Evolutionary conservation across 2,329 filamentous ascomycete genomes (phyloP), one percentile per base, ranked within the genome.

Genomic region (Fusarium ramigenum): DNA sequence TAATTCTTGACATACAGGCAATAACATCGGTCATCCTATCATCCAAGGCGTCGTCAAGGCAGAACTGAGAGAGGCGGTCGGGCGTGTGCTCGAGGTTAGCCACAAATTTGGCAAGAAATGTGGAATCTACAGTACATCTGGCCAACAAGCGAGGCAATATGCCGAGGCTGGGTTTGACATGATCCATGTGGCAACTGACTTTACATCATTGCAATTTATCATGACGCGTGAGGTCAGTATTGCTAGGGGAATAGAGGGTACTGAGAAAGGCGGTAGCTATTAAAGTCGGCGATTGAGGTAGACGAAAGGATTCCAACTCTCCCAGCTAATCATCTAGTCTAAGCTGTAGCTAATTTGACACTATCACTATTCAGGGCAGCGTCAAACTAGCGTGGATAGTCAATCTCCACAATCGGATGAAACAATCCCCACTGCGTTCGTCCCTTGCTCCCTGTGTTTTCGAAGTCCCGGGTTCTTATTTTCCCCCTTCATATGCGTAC

Each of bases 381-480:
- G 5, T 42, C n/a, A 16, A 16, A 42, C 8, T 42, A 42, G 40
- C n/a, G 21, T 42, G 14, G 9, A 10, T 9, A 42, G 16, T 23
- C 2, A 1, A 42, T 23, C 14, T 3, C 14, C 40, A 16, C 40
- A 42, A 0, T 0, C 40, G 14, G n/a, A 23, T 23, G 3, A 10
- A 42, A 42, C n/a, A 42, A 23, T 6, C 1, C 40, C 14, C 40
- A 8, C 14, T 7, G 9, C n/a, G 0, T 15, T 42, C 14, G n/a
- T 42, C 9, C 1, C 40, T 16, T 42, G 3, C 40, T 42, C 14
- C 9, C 14, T 9, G n/a, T 16, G 40, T 10, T 23, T 16, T 16
- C 21, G 0, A 9, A 23, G 40, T 16, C 8, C 14, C n/a, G 12
- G 1, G 4, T 10, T 39, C 14, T 23, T 9, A n/a, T 4, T 16